Evolutionary conservation across 805 yeast species (phyloP), one percentile per base, ranked within the genome.

Genomic region (Hanseniaspora taiwanica): DNA sequence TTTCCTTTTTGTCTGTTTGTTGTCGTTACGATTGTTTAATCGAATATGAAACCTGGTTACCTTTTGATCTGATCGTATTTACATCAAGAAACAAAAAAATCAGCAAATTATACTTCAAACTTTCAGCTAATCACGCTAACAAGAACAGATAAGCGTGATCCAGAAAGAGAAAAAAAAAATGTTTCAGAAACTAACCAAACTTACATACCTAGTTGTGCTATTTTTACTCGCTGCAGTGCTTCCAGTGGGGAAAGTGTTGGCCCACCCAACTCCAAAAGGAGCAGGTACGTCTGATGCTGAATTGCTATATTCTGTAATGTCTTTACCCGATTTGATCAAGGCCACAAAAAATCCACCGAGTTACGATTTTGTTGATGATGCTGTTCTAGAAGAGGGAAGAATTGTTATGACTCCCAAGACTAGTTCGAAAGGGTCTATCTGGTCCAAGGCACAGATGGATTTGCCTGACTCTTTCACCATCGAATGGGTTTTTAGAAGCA

Each of bases 401-500:
- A 48, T 76, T 13, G 50, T 75, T 7, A 46, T 74, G 40, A 73
- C 79, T 1, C 74, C 77, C 4, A 56, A 54, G 17, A 47, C 58
- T 13, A 45, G 46, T 3, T 47, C 65, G 4, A 43, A 46, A 3
- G 80, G 81, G 12, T 55, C 72, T 0, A 36, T 76, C 2, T 71
- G 77, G 76, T 51, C 59, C 27, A 52, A 51, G 29, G 29, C 53
- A 33, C 36, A 47, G 42, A 9, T 51, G 48, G 8, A 51, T 53
- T 38, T 62, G 46, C 44, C 46, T 18, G 56, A 60, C 46, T 61
- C 64, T 43, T 75, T 76, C 68, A 71, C 87, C 0, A 48, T 75
- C 8, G 86, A 81, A 48, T 52, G 72, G 36, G 71, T 79, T 2
- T 68, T 80, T 47, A 69, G 91, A 56, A 72, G 82, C 36, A 54